Evolutionary conservation across 768 basidiomycete genomes (phyloP), one percentile per base, ranked within the genome.

Genomic region (Cystoderma amianthinum): DNA sequence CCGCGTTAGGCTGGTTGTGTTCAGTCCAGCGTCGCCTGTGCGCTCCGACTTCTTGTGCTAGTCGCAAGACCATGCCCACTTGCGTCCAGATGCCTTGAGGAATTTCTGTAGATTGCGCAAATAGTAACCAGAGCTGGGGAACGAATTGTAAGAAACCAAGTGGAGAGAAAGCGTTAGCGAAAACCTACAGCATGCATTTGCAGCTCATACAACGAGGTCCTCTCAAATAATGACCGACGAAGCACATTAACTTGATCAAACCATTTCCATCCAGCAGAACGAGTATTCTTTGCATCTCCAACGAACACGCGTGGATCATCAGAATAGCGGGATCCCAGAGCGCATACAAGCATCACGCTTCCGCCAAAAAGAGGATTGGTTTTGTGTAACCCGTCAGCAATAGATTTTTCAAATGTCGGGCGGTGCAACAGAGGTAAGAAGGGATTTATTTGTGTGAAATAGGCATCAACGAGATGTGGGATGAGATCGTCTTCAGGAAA

Each of bases 41-140:
- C 1, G 77, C 82, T 20, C 89, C 80, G 28, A 87, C 75, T 47
- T 92, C 87, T 54, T 87, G 80, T 1, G 80, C 76, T 37, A 81
- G 63, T 2, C 85, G 78, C 22, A 90, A 58, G n/a, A 80, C 83
- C 32, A 82, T 61, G 0, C 83, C 82, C 25, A 79, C 67, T 5
- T 78, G 65, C 3, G 71, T 70, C 86, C 85, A 90, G 32, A 62
- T 62, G 7, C 74, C 70, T 38, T 80, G 76, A 1, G 76, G 68
- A 0, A 64, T 59, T 46, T 62, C 69, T 5, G 68, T 71, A 0
- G 73, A 67, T 41, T 71, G 69, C 18, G 71, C 56, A 59, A 68
- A 81, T 32, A 69, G 22, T 0, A 72, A 64, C 33, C 65, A 62
- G 28, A 82, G 55, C 80, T 81, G 49, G 7, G 30, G 12, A 20